Conservation (phyloP, 2,329 filamentous ascomycete species). For the Pseudofabraea citricarpa region DNA sequence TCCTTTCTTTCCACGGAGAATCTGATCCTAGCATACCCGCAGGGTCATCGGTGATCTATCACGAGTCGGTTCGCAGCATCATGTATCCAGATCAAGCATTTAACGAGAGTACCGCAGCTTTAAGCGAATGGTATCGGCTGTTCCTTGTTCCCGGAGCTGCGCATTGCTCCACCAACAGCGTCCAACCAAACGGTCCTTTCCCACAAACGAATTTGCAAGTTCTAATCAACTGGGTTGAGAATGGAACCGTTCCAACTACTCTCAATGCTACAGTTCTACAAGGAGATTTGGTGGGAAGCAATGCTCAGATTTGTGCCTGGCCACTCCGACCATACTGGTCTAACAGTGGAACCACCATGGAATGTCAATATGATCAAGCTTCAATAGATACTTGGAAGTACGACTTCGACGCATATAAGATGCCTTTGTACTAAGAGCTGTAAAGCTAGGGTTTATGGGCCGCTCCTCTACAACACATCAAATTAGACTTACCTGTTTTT, state of each 20-base stretch:
- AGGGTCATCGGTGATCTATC: constrained; percentile 45
- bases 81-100: constrained; percentile 37
- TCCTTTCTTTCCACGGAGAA: constrained; percentile 3
- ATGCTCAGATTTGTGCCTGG: constrained; percentile 33
- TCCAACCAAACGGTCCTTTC: constrained; percentile 29
- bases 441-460: no score
- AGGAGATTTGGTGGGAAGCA: constrained; percentile 27
- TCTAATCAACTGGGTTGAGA: constrained; percentile 64
- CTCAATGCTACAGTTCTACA: constrained; percentile 34
- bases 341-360: constrained; percentile 15
- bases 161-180: constrained; percentile 40
- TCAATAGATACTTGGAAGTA: constrained; percentile 24
- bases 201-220: constrained; percentile 60
- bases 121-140: constrained; percentile 36
- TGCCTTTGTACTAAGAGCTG: constrained; percentile 3
- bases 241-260: constrained; percentile 36
- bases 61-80: constrained; percentile 37
- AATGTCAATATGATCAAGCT: constrained; percentile 21
- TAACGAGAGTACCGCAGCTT: constrained; percentile 28
- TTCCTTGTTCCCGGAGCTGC: constrained; percentile 45
- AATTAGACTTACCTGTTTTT: no score
- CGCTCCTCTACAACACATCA: no score
- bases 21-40: constrained; percentile 45
- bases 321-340: constrained; percentile 27
- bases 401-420: constrained; percentile 8